Base-by-base conservation (phyloP, 1,284 basidiomycete genomes). In the Wolfiporia cocos region DNA sequence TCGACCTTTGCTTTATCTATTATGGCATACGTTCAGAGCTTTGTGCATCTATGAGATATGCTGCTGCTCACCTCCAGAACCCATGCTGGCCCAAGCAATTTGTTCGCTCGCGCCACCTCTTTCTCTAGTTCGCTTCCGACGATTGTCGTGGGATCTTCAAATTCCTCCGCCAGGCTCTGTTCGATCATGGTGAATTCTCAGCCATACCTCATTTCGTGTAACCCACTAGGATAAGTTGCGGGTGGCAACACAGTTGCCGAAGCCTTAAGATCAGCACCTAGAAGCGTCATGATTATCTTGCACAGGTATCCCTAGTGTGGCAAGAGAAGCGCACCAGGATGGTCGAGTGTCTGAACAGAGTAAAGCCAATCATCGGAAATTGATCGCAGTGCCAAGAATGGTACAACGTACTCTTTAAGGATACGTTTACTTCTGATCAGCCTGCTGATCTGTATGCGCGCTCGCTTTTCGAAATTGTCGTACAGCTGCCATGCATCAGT, bases 201-300 rank as follows among this genome's bases (percentile, higher is more conserved):
- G n/a, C n/a, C n/a, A n/a, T n/a, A n/a, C n/a, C n/a, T n/a, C n/a
- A n/a, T n/a, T n/a, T n/a, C n/a, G n/a, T 31, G 2, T 6, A 3
- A 62, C 71, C 4, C 42, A 79, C 79, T 33, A 82, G 61, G 39
- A 80, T 76, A 5, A 84, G 70, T 46, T 77, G 63, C 0, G 81
- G 81, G 52, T 84, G 81, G 43, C 76, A 75, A 52, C 79, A 82
- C 0, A 81, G 62, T 52, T 85, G 81, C 3, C 81, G 70, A 34
- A 85, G 58, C n/a, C 81, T 76, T 18, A 84, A 65, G 30, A 84
- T 78, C 71, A 82, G 68, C 20, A 78, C 76, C 70, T 77, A 22
- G 12, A 44, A 19, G 37, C 34, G 32, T 2, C 18, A 12, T 24
- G 32, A 29, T 10, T 12, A 14, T 38, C n/a, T n/a, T n/a, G n/a